Evolutionary conservation across 2,329 filamentous ascomycete species (phyloP).

Genomic region (Penicillium sp.): DNA sequence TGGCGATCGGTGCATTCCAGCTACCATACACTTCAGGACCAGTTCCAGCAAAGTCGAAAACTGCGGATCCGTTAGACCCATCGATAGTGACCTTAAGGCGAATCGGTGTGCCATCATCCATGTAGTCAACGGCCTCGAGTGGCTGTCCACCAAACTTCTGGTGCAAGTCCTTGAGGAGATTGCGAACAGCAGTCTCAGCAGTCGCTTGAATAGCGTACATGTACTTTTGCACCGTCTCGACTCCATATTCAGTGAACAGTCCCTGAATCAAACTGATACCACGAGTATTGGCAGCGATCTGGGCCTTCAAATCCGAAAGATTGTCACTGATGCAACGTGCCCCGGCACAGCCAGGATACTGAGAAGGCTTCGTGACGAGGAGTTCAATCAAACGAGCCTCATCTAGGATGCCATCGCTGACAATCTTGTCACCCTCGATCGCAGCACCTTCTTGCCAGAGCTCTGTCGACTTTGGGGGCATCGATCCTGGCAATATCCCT

Average conservation of each 20-base stretch:
- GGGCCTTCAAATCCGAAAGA: slow-evolving; percentile 80
- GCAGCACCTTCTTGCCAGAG: slow-evolving; percentile 50
- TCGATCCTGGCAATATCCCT: slow-evolving; percentile 75
- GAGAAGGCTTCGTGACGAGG: slow-evolving; percentile 69
- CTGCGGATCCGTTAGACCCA: slow-evolving; percentile 67
- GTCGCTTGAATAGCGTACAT: slow-evolving; percentile 81
- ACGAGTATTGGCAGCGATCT: slow-evolving; percentile 82
- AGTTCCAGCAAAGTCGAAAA: slow-evolving; percentile 76
- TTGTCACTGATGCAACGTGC: slow-evolving; percentile 79
- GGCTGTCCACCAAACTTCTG: slow-evolving; percentile 66
- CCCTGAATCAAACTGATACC: slow-evolving; percentile 74
- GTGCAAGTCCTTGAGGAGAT: slow-evolving; percentile 69
- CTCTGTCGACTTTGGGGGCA: slow-evolving; percentile 61
- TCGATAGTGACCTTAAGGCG: slow-evolving; percentile 72
- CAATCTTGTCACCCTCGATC: slow-evolving; percentile 58
- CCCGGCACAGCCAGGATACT: slow-evolving; percentile 72
- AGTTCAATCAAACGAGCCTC: slow-evolving; percentile 71
- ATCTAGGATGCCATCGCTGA: slow-evolving; percentile 73
- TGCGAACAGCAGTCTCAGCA: slow-evolving; percentile 71
- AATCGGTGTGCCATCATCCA: slow-evolving; percentile 83
- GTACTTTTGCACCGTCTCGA: slow-evolving; percentile 75
- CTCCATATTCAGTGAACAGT: slow-evolving; percentile 73
- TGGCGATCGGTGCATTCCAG: slow-evolving; percentile 76
- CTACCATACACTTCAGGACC: slow-evolving; percentile 77
- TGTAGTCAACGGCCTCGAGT: slow-evolving; percentile 74